These are phyloP conservation scores for Nicotiana sylvestris DNA, from an alignment of 257 asterid species.

Conservation along the genomic window DNA sequence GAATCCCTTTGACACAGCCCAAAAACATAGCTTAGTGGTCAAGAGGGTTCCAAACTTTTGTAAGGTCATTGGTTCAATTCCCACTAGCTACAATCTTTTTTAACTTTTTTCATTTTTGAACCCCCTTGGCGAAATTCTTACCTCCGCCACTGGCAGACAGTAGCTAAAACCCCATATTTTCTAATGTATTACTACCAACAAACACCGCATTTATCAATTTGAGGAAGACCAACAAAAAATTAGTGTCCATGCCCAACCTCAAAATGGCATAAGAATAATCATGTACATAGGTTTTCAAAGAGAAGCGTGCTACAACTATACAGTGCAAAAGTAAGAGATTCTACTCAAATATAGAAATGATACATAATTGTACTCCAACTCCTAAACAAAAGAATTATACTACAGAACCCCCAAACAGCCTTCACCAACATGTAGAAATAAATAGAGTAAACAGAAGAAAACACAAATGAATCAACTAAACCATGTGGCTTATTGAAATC, in stretches of 20 bases:
- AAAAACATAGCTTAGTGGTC: too few species aligned
- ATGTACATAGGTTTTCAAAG: background rate
- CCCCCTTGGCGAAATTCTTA: too few species aligned
- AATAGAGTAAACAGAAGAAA: background rate
- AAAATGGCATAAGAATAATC: background rate
- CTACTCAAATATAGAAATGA: background rate
- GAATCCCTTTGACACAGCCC: too few species aligned
- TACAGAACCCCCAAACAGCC: background rate
- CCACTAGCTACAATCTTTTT: too few species aligned
- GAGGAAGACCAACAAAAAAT: background rate
- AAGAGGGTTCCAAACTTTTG: too few species aligned
- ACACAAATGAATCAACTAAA: background rate
- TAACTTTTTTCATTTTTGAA: too few species aligned
- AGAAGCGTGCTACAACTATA: background rate
- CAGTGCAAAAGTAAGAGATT: background rate
- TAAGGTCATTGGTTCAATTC: too few species aligned
- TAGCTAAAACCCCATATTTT: background rate
- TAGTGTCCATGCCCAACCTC: background rate
- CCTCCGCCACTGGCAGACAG: background rate
- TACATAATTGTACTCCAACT: background rate
- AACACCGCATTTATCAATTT: background rate
- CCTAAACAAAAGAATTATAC: background rate
- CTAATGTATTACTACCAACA: background rate
- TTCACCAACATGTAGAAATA: background rate
- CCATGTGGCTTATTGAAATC: background rate